Evolutionary conservation across 306 rosid species (phyloP).

Genomic region (Adenanthera pavonina): DNA sequence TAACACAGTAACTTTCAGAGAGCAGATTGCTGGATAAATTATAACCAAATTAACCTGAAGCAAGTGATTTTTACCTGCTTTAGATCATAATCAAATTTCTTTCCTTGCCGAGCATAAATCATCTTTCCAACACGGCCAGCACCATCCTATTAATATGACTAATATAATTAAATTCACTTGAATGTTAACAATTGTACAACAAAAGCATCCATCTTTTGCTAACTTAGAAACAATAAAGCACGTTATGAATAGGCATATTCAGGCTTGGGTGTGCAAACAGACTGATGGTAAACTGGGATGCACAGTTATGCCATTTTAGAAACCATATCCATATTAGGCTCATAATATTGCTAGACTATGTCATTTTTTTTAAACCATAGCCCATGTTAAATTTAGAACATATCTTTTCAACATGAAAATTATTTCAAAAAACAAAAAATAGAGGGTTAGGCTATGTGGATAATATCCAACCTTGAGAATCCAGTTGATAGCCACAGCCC

Average conservation of each 20-base stretch:
- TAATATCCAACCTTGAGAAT: conserved; percentile 75
- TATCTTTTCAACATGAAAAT: background rate
- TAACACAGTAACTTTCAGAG: conserved; percentile 40
- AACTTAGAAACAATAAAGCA: background rate
- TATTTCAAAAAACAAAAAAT: background rate
- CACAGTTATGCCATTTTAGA: background rate
- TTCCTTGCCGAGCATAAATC: conserved; percentile 97
- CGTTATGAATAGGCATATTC: background rate
- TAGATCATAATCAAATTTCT: conserved; percentile 96
- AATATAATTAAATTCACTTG: conserved; percentile 2
- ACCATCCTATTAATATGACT: conserved; percentile 69
- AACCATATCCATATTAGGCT: background rate
- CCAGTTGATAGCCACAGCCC: conserved; percentile 97
- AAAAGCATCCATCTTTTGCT: conserved; percentile 11
- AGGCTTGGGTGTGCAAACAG: background rate
- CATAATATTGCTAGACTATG: too few species aligned
- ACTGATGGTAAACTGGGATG: background rate
- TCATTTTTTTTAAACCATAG: background rate
- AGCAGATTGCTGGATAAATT: conserved; percentile 22
- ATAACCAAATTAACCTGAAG: background rate
- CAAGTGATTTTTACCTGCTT: conserved; percentile 67
- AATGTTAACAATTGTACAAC: conserved; percentile 8
- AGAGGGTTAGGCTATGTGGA: background rate
- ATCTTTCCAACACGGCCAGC: conserved; percentile 99
- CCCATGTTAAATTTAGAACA: background rate